Percentiles rank a stretch among this genome's conserved stretches.
Evolutionary conservation across 352 stramenopile genomes (phyloP).

Genomic region (Globisporangium spinosum): DNA sequence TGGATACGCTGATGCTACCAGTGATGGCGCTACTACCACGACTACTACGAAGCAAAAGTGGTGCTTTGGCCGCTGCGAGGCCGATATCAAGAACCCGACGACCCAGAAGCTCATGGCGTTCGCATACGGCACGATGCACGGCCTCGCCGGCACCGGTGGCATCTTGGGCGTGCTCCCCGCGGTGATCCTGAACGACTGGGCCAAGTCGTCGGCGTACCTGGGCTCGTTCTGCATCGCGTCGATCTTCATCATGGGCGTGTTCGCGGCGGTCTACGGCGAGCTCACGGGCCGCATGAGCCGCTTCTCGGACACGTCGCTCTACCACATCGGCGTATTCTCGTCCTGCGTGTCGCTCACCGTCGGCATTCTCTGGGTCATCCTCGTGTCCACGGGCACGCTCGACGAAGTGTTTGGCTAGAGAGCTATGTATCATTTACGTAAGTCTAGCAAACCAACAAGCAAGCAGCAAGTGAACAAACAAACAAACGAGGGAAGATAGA

Average conservation of each 20-base stretch:
- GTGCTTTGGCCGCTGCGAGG: constrained; percentile 37
- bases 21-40: too few relatives aligned
- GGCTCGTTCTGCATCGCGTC: constrained; percentile 80
- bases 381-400: constrained; percentile 62
- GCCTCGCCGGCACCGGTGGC: constrained; percentile 64
- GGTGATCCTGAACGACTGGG: constrained; percentile 76
- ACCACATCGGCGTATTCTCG: constrained; percentile 62
- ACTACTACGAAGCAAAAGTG: constrained; percentile 15
- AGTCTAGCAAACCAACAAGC: neutral
- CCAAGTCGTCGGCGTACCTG: constrained; percentile 76
- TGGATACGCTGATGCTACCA: neutral
- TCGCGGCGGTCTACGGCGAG: constrained; percentile 78
- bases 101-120: constrained; percentile 74
- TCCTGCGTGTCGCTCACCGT: constrained; percentile 61
- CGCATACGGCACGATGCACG: constrained; percentile 82
- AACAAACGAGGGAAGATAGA: constrained; percentile 1
- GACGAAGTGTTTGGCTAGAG: constrained; percentile 62
- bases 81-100: constrained; percentile 56
- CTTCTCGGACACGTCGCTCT: constrained; percentile 52
- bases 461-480: neutral
- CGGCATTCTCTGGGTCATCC: constrained; percentile 65
- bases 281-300: constrained; percentile 55
- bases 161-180: constrained; percentile 84
- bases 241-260: constrained; percentile 87
- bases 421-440: constrained; percentile 4